Conservation (phyloP, 1,139 yeast genomes). For the Pichia sp. region DNA sequence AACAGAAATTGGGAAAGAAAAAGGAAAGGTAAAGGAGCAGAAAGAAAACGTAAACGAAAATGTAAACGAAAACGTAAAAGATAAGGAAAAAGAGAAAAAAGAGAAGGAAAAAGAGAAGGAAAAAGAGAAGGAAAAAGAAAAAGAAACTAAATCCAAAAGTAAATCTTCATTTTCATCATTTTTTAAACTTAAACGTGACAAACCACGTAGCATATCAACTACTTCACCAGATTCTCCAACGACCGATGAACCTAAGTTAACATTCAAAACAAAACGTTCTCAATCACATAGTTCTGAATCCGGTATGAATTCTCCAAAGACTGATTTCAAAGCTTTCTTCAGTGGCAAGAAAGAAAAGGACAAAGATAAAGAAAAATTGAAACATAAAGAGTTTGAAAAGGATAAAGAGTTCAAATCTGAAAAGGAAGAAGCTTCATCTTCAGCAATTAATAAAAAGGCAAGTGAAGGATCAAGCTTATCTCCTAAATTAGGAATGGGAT, state of each 20-base stretch:
- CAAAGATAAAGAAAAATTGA: slow-evolving; percentile 7
- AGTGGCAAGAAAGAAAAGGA: slow-evolving; percentile 15
- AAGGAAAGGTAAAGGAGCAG: too few species aligned
- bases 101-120: background rate
- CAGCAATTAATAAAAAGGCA: background rate
- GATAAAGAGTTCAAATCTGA: background rate
- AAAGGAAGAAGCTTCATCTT: background rate
- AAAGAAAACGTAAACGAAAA: background rate
- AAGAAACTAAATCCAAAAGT: slow-evolving; percentile 8
- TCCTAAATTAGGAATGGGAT: slow-evolving; percentile 12
- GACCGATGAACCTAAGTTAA: slow-evolving; percentile 11
- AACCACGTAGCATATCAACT: slow-evolving; percentile 11
- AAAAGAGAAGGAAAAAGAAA: slow-evolving; percentile 1
- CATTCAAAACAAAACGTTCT: slow-evolving; percentile 10
- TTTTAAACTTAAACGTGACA: slow-evolving; percentile 17
- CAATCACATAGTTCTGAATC: slow-evolving; percentile 12
- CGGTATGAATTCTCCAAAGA: slow-evolving; percentile 11
- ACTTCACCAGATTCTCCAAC: background rate
- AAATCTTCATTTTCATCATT: slow-evolving; percentile 19
- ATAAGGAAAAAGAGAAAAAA: background rate
- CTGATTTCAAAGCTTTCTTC: slow-evolving; percentile 17
- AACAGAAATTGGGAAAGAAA: too few species aligned
- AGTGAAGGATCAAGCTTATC: slow-evolving; percentile 5
- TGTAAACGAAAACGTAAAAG: background rate
- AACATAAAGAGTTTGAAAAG: background rate